Percentiles rank a stretch among this genome's conserved stretches.
Evolutionary conservation across 2,329 filamentous ascomycete species (phyloP).

Genomic region (Aspergillus udagawae): DNA sequence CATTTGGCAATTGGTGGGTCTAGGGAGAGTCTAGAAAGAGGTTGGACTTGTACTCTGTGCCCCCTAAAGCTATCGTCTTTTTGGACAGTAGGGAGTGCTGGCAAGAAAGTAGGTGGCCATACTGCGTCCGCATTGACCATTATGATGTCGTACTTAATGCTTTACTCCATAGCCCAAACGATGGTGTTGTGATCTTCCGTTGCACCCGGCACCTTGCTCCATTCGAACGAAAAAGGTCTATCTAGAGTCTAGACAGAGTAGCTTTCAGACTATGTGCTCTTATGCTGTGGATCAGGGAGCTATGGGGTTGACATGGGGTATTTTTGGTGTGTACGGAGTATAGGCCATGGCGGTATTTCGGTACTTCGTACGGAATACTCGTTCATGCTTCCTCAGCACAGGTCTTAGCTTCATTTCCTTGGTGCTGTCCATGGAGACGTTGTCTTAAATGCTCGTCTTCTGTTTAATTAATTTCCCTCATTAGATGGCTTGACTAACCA

Average conservation of each 20-base stretch:
- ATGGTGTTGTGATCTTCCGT: not conserved
- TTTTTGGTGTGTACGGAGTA: not conserved
- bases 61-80: not conserved
- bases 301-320: not conserved
- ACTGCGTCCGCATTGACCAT: not conserved
- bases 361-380: not conserved
- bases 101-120: not conserved
- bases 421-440: not conserved
- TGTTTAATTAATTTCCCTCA: not conserved
- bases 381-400: not conserved
- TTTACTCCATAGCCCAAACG: not conserved
- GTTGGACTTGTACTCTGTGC: not conserved
- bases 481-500: not conserved
- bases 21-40: not conserved
- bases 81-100: not conserved
- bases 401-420: not conserved
- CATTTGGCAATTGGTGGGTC: not conserved
- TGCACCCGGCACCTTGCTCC: not conserved
- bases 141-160: not conserved
- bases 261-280: not conserved
- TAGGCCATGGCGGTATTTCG: no score
- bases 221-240: not conserved
- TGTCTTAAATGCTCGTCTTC: not conserved
- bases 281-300: not conserved
- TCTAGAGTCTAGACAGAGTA: not conserved